Base-by-base conservation (phyloP, 176 grass and related monocot genomes). In the Thinopyrum elongatum region DNA sequence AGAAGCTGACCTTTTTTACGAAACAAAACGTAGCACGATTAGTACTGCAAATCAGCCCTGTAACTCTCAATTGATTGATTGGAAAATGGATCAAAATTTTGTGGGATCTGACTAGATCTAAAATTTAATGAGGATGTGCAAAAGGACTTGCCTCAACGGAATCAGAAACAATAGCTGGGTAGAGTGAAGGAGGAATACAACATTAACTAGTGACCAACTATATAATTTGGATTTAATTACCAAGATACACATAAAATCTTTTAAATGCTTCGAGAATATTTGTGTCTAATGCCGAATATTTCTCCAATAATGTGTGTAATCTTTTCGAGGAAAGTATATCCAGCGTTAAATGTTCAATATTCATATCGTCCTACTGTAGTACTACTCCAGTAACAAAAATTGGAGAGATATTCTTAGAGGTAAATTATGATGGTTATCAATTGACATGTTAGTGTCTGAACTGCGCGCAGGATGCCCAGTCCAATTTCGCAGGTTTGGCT, bases 401-500 rank as follows among this genome's bases (percentile, higher is more conserved):
- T 2, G 1, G 23, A 22, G 9, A 39, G 65, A 79, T 12, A 35
- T 35, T 41, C 61, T 61, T 39, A 17, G 57, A 42, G 6, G 33
- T 27, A 80, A 47, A 47, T 42, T 47, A 47, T 61, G 9, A 51
- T 15, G 31, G 30, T 53, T 25, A 80, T 36, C 49, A 57, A 64
- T 36, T 74, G 57, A 64, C 39, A 22, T 9, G 19, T 57, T 55
- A 9, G 53, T 9, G 19, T 73, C 58, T 69, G 35, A 70, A 38
- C 22, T 39, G 35, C 28, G 13, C 28, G 16, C 12, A 58, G 16
- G 4, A 9, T 14, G 23, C n/a, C 1, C 88, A 93, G 88, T 47
- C 28, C 3, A 44, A 13, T 15, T 91, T 93, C 27, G 49, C 82
- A 82, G 89, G n/a, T 25, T 53, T 94, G 36, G 87, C 83, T 0